Evolutionary conservation across 805 yeast genomes (phyloP), one percentile per base, ranked within the genome.

Genomic region (Candida maris): DNA sequence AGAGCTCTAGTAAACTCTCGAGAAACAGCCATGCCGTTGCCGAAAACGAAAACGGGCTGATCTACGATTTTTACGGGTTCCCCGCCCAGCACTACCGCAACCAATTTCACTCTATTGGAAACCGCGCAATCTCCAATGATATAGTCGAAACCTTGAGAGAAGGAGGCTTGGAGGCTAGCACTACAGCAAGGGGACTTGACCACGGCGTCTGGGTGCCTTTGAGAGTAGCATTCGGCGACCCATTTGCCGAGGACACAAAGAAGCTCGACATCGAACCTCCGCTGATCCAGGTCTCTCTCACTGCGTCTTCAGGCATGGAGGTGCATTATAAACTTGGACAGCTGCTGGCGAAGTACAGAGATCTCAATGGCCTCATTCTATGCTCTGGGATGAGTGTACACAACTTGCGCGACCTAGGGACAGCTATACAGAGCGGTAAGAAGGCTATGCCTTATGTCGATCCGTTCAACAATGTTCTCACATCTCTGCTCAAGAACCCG

Each of bases 141-240:
- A 61, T 84, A 16, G 61, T 64, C 19, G 49, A 62, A 2, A 55
- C 67, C 2, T 60, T 83, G 15, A 46, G 48, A 9, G 46, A 52
- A 5, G 44, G 57, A 16, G 82, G 80, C 0, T 63, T 80, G 33
- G 47, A 61, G 3, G 59, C 78, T 0, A 57, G 60, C 19, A 41
- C 75, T 7, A 65, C 71, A 0, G 54, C 61, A n/a, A 64, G 93
- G 38, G 93, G 93, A 7, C 58, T 85, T 16, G 95, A 85, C 54
- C 94, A 85, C 60, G 95, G 95, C 5, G 80, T 70, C 6, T 85
- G 91, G 87, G 88, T 81, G 5, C 91, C 91, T 1, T 67, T 80
- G 41, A 77, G 81, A 51, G 83, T 81, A 17, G 86, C 85, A 6
- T 82, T 84, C 44, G 68, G 75, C 27, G 54, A 66, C 19, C 40